A percentile compares a stretch with the other conserved stretches of the same genome.
Conservation (phyloP, 306 rosid species). For the Prunus armeniaca region DNA sequence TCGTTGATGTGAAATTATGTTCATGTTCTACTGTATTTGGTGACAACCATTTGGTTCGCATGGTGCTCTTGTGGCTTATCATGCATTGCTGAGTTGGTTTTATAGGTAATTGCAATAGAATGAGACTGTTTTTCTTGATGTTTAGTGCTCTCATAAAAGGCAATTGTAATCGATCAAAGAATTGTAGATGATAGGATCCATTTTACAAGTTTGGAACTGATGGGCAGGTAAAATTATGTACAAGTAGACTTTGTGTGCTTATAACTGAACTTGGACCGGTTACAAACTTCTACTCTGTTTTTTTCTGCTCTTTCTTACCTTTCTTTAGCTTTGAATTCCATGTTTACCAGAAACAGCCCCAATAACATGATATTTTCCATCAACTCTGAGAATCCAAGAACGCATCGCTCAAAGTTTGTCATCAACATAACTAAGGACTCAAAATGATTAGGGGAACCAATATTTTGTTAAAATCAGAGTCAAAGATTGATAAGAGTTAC, state of each 20-base stretch:
- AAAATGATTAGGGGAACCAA: too few relatives aligned
- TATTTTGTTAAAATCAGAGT: background rate
- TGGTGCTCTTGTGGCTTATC: background rate
- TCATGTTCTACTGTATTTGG: background rate
- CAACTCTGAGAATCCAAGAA: background rate
- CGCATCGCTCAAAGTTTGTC: too few relatives aligned
- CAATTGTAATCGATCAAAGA: background rate
- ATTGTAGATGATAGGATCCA: background rate
- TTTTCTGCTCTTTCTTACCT: background rate
- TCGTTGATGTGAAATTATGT: too few relatives aligned
- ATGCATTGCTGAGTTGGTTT: background rate
- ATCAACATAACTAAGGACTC: too few relatives aligned
- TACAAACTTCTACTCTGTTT: background rate
- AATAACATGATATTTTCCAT: background rate
- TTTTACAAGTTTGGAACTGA: background rate
- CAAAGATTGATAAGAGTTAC: background rate
- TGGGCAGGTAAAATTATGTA: background rate
- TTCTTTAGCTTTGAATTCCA: background rate
- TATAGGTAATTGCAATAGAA: too few relatives aligned
- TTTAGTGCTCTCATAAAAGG: too few relatives aligned
- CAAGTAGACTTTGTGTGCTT: too few relatives aligned
- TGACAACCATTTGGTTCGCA: background rate
- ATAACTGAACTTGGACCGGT: background rate
- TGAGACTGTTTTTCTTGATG: background rate
- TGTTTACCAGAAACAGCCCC: background rate